Base-by-base conservation (phyloP, 2,329 filamentous ascomycete genomes). In the Aspergillus latus region DNA sequence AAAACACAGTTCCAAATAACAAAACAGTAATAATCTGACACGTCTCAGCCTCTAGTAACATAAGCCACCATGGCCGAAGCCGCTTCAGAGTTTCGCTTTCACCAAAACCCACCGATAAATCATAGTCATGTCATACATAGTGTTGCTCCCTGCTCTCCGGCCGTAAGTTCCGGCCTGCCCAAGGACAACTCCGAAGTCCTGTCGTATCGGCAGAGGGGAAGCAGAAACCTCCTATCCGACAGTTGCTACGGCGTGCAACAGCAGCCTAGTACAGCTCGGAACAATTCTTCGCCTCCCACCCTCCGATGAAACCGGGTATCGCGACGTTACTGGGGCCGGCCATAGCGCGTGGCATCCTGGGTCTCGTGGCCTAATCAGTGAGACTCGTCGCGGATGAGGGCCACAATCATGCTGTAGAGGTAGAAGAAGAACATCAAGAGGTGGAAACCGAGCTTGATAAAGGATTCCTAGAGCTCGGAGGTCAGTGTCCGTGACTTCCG, bases 371-470 rank as follows among this genome's bases (percentile, higher is more conserved):
- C 68, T 62, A 76, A 66, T 87, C 88, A 96, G 77, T 92, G 85
- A 59, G 89, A 85, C 80, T 99, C 94, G 76, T 97, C 94, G 72
- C 89, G 88, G 81, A 99, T 99, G 62, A 99, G 84, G 64, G 94
- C 93, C 63, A 97, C 93, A 67, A 94, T 94, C 90, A 94, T 95
- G 87, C 90, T 95, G 85, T 96, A 96, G 56, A 99, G 88, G 80
- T 99, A 99, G 85, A 97, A 99, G 87, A 99, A 99, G 85, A 99
- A 99, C 92, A 99, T 97, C 79, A 99, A 77, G 59, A 99, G 82
- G 78, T 99, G 94, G 84, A 99, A 99, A 55, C 93, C 94, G 44
- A 99, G 90, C 82, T 99, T 99, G 81, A 94, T 88, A 77, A 99
- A 99, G 0, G 94, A 97, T 85, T 99, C 94, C 92, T 96, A 64